Evolutionary conservation across 805 yeast genomes (phyloP), one percentile per base, ranked within the genome.

Genomic region (Cyberlindnera samutprakarnensis): DNA sequence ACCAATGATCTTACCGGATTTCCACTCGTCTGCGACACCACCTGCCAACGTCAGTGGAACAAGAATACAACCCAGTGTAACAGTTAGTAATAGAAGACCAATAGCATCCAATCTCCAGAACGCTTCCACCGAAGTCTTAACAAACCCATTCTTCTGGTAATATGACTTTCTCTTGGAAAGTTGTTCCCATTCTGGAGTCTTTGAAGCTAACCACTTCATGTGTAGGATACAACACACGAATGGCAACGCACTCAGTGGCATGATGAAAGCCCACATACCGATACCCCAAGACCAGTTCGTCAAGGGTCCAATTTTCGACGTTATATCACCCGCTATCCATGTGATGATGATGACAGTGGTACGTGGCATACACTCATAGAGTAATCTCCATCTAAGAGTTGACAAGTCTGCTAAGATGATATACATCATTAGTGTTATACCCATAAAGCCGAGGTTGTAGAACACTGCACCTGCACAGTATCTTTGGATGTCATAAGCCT

Each of bases 41-140:
- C 85, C 88, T 10, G 88, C 88, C 19, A 83, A 55, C 10, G 92
- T 81, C 43, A 83, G 64, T 16, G 94, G 92, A 15, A 74, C 76
- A 38, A 83, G 61, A 27, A 83, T 62, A 43, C 79, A 69, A 25
- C 84, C 86, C 15, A 82, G 59, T 2, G 68, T 64, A 17, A 70
- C 68, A 32, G 71, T 62, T 43, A 80, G 49, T 14, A 78, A 54
- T 14, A 76, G 44, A 21, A 76, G 56, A 27, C 92, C 94, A 33
- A 76, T 52, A 11, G 77, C 54, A 51, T 83, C 94, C 27, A 78
- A 48, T 46, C 70, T 68, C 81, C 83, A 76, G 55, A 75, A 77
- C 26, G 68, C 54, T 32, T 62, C 58, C 32, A 38, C 37, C 12
- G 62, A 21, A 23, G 56, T 50, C 11, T 51, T 44, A 32, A 41